Percentiles rank a stretch among this genome's conserved stretches.
These are phyloP conservation scores for Metschnikowia lochheadii DNA, from an alignment of 805 yeast species.

Conservation along the genomic window DNA sequence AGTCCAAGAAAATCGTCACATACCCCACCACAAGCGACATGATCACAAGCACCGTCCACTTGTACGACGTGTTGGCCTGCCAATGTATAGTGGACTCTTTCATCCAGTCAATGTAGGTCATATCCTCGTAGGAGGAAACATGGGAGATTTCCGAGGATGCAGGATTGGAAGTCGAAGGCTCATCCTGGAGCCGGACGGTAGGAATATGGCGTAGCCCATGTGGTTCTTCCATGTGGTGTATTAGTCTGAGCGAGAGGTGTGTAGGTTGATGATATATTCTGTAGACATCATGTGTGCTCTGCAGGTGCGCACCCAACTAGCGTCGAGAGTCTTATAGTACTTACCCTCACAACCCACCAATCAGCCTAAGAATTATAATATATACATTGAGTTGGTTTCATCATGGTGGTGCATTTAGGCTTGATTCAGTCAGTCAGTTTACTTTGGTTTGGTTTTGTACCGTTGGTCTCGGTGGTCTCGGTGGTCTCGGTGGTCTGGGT, in stretches of 20 bases:
- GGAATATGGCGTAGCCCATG: not conserved
- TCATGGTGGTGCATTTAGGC: too few species aligned
- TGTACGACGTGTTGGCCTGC: conserved; percentile 18
- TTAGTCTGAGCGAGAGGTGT: too few species aligned
- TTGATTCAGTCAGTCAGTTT: too few species aligned
- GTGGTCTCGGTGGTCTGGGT: too few species aligned
- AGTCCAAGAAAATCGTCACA: conserved; percentile 46
- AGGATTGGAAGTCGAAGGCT: too few species aligned
- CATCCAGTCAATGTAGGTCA: conserved; percentile 51
- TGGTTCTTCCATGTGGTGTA: not conserved
- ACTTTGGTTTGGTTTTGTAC: too few species aligned
- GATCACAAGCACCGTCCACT: conserved; percentile 47
- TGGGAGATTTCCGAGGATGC: not conserved
- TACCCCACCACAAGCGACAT: conserved; percentile 48
- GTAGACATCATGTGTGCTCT: not conserved
- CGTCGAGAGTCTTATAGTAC: not conserved
- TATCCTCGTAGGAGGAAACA: conserved; percentile 28
- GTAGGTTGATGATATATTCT: too few species aligned
- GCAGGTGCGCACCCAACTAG: not conserved
- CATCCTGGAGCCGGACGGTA: not conserved
- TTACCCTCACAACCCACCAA: too few species aligned
- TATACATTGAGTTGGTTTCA: too few species aligned
- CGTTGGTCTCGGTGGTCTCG: too few species aligned
- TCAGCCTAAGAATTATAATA: too few species aligned
- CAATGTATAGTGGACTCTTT: conserved; percentile 34